Evolutionary conservation across 1,284 basidiomycete genomes (phyloP), one percentile per base, ranked within the genome.

Genomic region (Microbotryomycetes sp.): DNA sequence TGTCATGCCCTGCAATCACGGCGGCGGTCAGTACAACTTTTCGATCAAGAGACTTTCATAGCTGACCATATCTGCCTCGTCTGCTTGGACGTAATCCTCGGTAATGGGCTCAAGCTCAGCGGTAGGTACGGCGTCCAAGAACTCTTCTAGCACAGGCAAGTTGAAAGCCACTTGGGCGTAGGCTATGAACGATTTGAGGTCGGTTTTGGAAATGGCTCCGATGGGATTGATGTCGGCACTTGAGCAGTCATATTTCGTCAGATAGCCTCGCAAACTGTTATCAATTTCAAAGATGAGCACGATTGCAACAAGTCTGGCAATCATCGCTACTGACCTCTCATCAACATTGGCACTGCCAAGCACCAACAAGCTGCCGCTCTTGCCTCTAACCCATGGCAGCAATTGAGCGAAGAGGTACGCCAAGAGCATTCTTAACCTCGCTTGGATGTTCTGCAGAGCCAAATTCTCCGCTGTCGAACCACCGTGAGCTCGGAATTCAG

Each of bases 331-430:
- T 45, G 62, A 87, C 87, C 88, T 93, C 79, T 98, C 96, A 73
- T 98, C 96, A 9, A 98, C 96, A 73, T 98, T 98, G 23, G 96
- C 93, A 67, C 89, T 93, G 4, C 96, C 94, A 12, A 98, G 81
- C 0, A 98, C 96, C 29, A 98, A 83, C 29, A 99, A 77, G 2
- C 92, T 89, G 7, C 96, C 94, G 53, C 78, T 77, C 71, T 84
- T 83, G 0, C 92, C 92, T 63, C 94, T 80, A 0, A 88, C 89
- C 88, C 91, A 97, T 1, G 92, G 96, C 29, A 97, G 78, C 5
- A 98, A 83, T 73, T 98, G 96, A 4, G 96, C 96, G 72, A 98
- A 97, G 77, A 97, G 79, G 76, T 98, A 99, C 0, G 92, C 84
- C n/a, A 98, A 77, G 3, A 98, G 86, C 94, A 98, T 99, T 16